Conservation (phyloP, 768 basidiomycete genomes). For the Tubosaeta sp. region DNA sequence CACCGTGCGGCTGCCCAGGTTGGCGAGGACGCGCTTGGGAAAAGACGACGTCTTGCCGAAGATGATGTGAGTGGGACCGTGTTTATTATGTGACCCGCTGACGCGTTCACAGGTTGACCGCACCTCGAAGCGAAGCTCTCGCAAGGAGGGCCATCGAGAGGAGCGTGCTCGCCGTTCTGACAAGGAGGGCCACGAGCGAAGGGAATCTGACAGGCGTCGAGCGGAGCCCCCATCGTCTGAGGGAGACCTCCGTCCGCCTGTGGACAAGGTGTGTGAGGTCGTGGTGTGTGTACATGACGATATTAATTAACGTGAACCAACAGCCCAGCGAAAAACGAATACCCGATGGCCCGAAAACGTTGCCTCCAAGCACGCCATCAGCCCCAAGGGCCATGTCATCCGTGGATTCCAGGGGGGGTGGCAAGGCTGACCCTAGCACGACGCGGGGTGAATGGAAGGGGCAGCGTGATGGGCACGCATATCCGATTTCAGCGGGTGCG, state of each 20-base stretch:
- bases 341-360: conserved; percentile 50
- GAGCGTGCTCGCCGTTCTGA: conserved; percentile 67
- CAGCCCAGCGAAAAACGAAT: conserved; percentile 53
- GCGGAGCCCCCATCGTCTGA: conserved; percentile 60
- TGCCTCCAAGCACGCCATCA: conserved; percentile 60
- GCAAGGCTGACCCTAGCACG: conserved; percentile 37
- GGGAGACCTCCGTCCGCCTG: conserved; percentile 43
- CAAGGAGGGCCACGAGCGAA: conserved; percentile 66
- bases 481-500: conserved; percentile 14
- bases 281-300: neutral
- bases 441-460: conserved; percentile 48
- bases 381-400: conserved; percentile 70
- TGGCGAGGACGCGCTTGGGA: conserved; percentile 65
- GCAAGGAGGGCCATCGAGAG: conserved; percentile 74
- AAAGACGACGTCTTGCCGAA: conserved; percentile 62
- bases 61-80: conserved; percentile 58
- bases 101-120: conserved; percentile 54
- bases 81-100: conserved; percentile 5
- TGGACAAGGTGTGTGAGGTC: conserved; percentile 55
- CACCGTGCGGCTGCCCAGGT: conserved; percentile 44
- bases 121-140: conserved; percentile 73
- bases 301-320: conserved; percentile 5
- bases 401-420: conserved; percentile 37
- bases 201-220: conserved; percentile 64
- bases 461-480: conserved; percentile 30